Evolutionary conservation across 345 rosid genomes (phyloP), one percentile per base, ranked within the genome.

Genomic region (Pugionium dolabratum): DNA sequence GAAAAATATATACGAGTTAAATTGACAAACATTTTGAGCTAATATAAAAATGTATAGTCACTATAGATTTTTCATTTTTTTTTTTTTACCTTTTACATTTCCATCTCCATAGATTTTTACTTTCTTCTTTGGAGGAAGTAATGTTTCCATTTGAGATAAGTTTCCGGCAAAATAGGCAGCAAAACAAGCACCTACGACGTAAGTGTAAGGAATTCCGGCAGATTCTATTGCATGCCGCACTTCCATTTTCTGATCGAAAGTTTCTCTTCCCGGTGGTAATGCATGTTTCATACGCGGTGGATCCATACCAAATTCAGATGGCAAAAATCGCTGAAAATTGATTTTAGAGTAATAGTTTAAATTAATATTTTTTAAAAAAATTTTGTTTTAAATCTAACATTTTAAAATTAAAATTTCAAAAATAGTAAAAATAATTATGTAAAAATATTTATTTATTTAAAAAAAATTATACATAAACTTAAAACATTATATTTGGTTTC

Each of bases 271-370:
- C 0, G 98, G 99, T 26, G 83, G 90, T 6, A 94, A 60, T 1
- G 96, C 97, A 7, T 85, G 58, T 31, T 54, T 81, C 98, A 93
- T 93, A 8, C 79, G 59, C 0, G 95, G 54, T 30, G 97, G 94
- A 68, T 93, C 96, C 79, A 83, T 90, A 2, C 98, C 98, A 61
- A 88, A 93, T 59, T 93, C 98, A 1, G 97, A 90, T 0, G 96
- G 97, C 75, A 93, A 66, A 67, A 93, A 90, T 18, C 96, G 77
- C 97, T 91, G 39, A 43, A 60, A 6, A 4, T 50, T 47, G 10
- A 1, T 18, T 59, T 50, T 18, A 31, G 9, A 1, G 25, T 18
- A 9, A 37, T 34, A 34, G 4, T 5, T 3, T 34, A 34, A 34
- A 5, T 34, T 3, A 34, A 3, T 34, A 3, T 34, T 34, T 34